Base-by-base conservation (phyloP, 2,329 filamentous ascomycete genomes). In the Fusarium poae region DNA sequence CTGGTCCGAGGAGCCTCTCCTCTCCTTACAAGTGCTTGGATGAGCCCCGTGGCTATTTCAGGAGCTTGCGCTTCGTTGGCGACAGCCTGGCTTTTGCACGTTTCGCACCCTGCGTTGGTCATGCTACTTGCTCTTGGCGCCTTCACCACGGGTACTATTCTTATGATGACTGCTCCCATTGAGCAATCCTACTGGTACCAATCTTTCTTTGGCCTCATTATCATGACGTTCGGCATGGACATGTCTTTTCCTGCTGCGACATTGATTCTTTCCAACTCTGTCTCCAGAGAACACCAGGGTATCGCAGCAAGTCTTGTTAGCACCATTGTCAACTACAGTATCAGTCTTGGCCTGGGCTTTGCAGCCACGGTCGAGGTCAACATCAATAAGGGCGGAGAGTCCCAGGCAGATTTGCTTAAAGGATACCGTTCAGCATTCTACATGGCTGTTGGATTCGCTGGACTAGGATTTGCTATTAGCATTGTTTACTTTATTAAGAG, bases 261-360 rank as follows among this genome's bases (percentile, higher is more conserved):
- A 0, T 74, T 91, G 15, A 83, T 91, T 30, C 79, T 92, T 11
- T 86, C 84, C 30, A 85, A 90, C 67, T 79, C 79, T 2, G 80
- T 85, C 0, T 74, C 79, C 15, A 80, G 78, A 56, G 77, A 81
- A 42, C 79, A 86, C 57, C 82, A 85, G 70, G 82, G 83, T 6
- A 80, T 84, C 13, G 83, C 78, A 1, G 82, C 81, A 12, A 86
- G 83, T 20, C 75, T 92, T 8, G 86, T 91, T 32, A 88, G 85
- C 59, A 91, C 89, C 0, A 81, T 90, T 13, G 86, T 92, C 64
- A 91, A 92, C 76, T 92, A 92, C 73, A 85, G 85, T 60, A 91
- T 92, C 34, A 88, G 87, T 2, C 76, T 92, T 4, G 88, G 87
- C 0, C 80, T 92, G 0, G 90, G 89, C 0, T 84, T 92, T 45